Percentiles rank a stretch among this genome's conserved stretches.
These are phyloP conservation scores for Trametes cingulata DNA, from an alignment of 768 basidiomycete species.

Conservation along the genomic window DNA sequence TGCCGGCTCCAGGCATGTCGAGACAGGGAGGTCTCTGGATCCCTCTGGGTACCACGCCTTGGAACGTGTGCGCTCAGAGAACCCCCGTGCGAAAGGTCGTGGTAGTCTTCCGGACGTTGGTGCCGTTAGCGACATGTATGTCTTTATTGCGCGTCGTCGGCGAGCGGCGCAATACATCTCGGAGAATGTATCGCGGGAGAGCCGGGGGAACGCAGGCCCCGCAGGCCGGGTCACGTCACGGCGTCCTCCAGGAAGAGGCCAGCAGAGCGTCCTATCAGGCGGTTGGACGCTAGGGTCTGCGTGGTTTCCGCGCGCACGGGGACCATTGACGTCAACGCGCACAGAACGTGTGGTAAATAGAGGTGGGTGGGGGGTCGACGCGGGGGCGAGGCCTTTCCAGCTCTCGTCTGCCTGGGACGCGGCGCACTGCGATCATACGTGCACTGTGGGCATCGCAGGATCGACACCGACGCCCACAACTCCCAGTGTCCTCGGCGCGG, in stretches of 20 bases:
- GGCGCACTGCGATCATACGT: not conserved
- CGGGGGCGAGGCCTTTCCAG: not conserved
- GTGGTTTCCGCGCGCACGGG: not conserved
- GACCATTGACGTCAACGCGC: not conserved
- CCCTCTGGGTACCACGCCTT: not conserved
- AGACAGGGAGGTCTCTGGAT: not conserved
- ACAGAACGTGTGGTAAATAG: not conserved
- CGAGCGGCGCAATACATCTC: conserved; percentile 9
- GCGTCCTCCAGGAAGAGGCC: not conserved
- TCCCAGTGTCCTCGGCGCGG: conserved; percentile 17
- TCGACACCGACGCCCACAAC: conserved; percentile 19
- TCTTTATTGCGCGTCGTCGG: conserved; percentile 18
- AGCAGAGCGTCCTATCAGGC: conserved; percentile 2
- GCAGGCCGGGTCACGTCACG: conserved; percentile 5
- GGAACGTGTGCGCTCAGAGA: conserved; percentile 3
- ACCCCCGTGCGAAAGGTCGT: conserved; percentile 15
- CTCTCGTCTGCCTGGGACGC: not conserved
- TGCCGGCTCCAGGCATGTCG: conserved; percentile 5
- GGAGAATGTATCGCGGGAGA: conserved; percentile 18
- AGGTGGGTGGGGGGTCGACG: not conserved
- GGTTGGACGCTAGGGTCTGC: not conserved
- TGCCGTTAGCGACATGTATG: conserved; percentile 20
- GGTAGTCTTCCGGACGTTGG: not conserved
- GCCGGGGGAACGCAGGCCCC: conserved; percentile 9
- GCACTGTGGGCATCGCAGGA: not conserved